A percentile compares a stretch with the other conserved stretches of the same genome.
These are phyloP conservation scores for Penicillium alfredii DNA, from an alignment of 495 filamentous ascomycete genomes.

Conservation along the genomic window DNA sequence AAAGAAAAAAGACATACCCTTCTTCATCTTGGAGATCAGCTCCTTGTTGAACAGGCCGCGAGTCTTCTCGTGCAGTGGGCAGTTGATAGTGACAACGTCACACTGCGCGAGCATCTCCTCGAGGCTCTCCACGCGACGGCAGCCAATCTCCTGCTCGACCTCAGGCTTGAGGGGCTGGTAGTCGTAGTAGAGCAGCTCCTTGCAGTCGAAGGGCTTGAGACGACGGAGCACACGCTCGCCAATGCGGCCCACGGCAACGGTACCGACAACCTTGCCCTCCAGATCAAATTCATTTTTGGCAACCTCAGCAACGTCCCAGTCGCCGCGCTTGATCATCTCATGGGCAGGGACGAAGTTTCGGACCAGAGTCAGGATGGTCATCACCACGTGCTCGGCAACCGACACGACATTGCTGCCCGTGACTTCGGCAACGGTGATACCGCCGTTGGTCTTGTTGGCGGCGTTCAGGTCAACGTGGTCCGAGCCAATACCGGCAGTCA, in stretches of 20 bases:
- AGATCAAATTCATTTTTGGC: constrained; percentile 98
- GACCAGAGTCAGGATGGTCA: constrained; percentile 95
- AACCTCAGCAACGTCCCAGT: constrained; percentile 92
- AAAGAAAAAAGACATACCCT: constrained; percentile 57
- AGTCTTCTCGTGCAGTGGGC: constrained; percentile 97
- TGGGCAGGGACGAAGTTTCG: constrained; percentile 98
- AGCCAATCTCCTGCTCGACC: constrained; percentile 93
- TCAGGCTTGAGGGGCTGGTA: constrained; percentile 89
- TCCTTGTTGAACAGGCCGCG: constrained; percentile 97
- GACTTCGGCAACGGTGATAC: constrained; percentile 94
- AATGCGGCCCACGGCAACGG: constrained; percentile 94
- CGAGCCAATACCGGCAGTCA: constrained; percentile 96
- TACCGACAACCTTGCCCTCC: constrained; percentile 96
- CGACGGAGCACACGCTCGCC: constrained; percentile 95
- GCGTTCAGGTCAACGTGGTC: constrained; percentile 97
- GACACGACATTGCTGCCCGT: constrained; percentile 92
- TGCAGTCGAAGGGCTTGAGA: constrained; percentile 97
- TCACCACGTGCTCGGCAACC: constrained; percentile 91
- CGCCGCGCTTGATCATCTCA: constrained; percentile 80
- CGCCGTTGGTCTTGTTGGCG: constrained; percentile 97
- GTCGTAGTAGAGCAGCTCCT: constrained; percentile 98
- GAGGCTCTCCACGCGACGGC: constrained; percentile 75
- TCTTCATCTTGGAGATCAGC: constrained; percentile 99
- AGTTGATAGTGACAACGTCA: constrained; percentile 99
- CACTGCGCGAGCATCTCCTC: constrained; percentile 96